These are phyloP conservation scores for Ogataea ramenticola DNA, from an alignment of 805 yeast species.

Conservation along the genomic window DNA sequence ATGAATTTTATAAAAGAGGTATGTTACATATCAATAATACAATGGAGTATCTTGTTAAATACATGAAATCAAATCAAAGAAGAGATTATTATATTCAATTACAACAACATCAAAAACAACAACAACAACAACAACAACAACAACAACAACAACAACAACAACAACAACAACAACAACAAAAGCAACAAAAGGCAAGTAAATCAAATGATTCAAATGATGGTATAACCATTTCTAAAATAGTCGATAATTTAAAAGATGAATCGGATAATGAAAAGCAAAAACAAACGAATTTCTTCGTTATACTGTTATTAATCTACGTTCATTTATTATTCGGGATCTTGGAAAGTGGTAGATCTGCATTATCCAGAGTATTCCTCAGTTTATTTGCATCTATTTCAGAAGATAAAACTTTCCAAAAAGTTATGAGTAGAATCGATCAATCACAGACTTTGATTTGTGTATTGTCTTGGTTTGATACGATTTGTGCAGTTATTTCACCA, in stretches of 20 bases:
- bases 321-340: constrained; percentile 46
- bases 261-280: constrained; percentile 27
- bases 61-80: constrained; percentile 22
- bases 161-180: background rate
- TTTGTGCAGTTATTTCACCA: constrained; percentile 47
- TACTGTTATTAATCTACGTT: constrained; percentile 44
- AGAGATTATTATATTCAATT: background rate
- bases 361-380: constrained; percentile 41
- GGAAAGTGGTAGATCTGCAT: constrained; percentile 48
- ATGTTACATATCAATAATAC: constrained; percentile 48
- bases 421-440: constrained; percentile 40
- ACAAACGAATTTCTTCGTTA: constrained; percentile 37
- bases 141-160: background rate
- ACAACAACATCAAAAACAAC: constrained; percentile 2
- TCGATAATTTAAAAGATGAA: constrained; percentile 30
- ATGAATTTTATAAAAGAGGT: constrained; percentile 44
- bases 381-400: constrained; percentile 43
- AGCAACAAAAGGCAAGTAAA: background rate
- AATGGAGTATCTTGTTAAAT: constrained; percentile 45
- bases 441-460: constrained; percentile 41
- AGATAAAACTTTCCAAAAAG: constrained; percentile 35
- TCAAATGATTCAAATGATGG: no score
- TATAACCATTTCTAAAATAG: constrained; percentile 27
- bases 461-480: constrained; percentile 56
- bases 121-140: background rate